Evolutionary conservation across 345 rosid species (phyloP), one percentile per base, ranked within the genome.

Genomic region (Lepidium didymum): DNA sequence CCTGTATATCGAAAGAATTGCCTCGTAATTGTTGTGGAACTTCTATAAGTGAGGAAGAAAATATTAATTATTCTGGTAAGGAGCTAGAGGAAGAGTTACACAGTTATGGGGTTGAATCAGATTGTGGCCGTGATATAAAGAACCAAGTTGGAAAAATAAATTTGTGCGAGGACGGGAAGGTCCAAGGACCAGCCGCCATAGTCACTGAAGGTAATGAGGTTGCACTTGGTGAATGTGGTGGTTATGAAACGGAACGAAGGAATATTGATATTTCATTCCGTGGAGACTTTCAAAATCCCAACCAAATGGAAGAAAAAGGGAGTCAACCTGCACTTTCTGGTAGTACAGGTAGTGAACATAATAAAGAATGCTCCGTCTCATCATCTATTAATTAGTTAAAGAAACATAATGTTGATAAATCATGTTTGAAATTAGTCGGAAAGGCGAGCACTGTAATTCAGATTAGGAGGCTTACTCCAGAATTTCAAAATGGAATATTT

Each of bases 101-200:
- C 78, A 77, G 72, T 44, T 69, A 81, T 43, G 89, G 80, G 11
- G 78, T 67, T 27, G 87, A 84, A 70, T 83, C 92, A 43, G 77
- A 76, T 52, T 77, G 52, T 58, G 74, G 77, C 56, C 79, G 45
- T 54, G 72, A 74, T 62, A 77, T 78, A 73, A 75, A 73, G 34
- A 83, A 81, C 25, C 81, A 72, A 67, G 68, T 72, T 68, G 73
- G 53, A 29, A 85, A 81, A 41, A 84, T 70, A 13, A 74, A 70
- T 50, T 8, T 62, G 68, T 42, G 7, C 3, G 96, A 85, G 60
- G 89, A 89, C 70, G 86, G 84, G 40, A 88, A 85, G 77, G 85
- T 87, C 66, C 79, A 79, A 64, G 88, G 84, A 61, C 74, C 75
- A 59, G 67, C 70, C 25, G 37, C 54, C 56, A 63, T 47, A 12